Evolutionary conservation across 2,329 filamentous ascomycete genomes (phyloP), one percentile per base, ranked within the genome.

Genomic region (Fusarium cicatricum): DNA sequence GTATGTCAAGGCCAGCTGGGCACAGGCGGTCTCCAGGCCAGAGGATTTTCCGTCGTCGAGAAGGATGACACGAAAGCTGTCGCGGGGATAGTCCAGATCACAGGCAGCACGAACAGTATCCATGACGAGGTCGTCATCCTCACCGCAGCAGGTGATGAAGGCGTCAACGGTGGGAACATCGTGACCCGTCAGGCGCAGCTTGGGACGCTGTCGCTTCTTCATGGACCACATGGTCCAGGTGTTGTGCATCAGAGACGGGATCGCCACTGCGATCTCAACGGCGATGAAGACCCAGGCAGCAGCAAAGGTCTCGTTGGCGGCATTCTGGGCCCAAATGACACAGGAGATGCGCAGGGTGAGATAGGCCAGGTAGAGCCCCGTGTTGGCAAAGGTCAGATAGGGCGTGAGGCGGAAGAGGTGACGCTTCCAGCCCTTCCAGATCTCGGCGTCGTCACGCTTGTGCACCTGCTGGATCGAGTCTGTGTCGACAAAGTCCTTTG

Each of bases 221-320:
- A 85, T 71, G 1, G 82, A 80, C 73, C 80, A 78, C 77, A 86
- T 80, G 2, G 82, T 84, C 81, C 82, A 85, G 32, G 78, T 73
- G 62, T 84, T 83, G 73, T 86, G 83, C 74, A 85, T 78, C 31
- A 85, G 71, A 4, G 81, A 77, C 6, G 83, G 84, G 46, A 85
- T 76, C 5, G 82, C 80, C 8, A 81, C 77, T n/a, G 75, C 72
- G 33, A 84, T 69, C 65, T 86, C 83, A 52, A 85, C 77, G 19
- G 73, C 80, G 48, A 86, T 81, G 60, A 86, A 86, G 7, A 84
- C 66, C 83, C 83, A 86, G 3, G 83, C 83, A 38, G 80, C 77
- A 5, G 76, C 73, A 56, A 80, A 86, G 2, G 72, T 73, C 17
- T 72, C 67, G 4, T 67, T 42, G 4, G 72, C 71, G 1, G 70